These are phyloP conservation scores for Talaromyces sp. DNA, from an alignment of 2,329 filamentous ascomycete species.

Conservation along the genomic window DNA sequence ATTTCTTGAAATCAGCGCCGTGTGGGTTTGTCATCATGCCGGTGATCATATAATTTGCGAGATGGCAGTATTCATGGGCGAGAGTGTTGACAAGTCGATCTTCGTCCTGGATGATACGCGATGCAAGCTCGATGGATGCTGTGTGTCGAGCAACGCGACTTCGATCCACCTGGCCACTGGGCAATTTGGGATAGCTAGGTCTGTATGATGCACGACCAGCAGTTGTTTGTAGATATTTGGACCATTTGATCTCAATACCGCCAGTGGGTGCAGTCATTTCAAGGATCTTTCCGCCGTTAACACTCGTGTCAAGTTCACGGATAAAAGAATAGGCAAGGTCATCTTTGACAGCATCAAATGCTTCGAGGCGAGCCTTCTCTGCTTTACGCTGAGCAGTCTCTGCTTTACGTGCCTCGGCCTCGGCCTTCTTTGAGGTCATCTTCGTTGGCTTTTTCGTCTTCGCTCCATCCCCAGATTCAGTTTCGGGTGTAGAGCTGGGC, in stretches of 20 bases:
- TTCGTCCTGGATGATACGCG: slow-evolving; percentile 81
- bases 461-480: neutral
- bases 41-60: slow-evolving; percentile 86
- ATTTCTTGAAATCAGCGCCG: slow-evolving; percentile 79
- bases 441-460: slow-evolving; percentile 35
- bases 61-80: slow-evolving; percentile 96
- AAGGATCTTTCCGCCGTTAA: slow-evolving; percentile 55
- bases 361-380: slow-evolving; percentile 45
- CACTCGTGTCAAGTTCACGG: slow-evolving; percentile 56
- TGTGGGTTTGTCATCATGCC: slow-evolving; percentile 75
- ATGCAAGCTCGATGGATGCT: slow-evolving; percentile 75
- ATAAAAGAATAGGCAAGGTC: slow-evolving; percentile 58
- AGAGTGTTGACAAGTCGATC: slow-evolving; percentile 81
- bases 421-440: slow-evolving; percentile 43
- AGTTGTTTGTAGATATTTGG: slow-evolving; percentile 63
- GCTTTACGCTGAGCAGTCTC: slow-evolving; percentile 47
- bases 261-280: slow-evolving; percentile 49
- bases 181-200: neutral
- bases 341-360: slow-evolving; percentile 58
- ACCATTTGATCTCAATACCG: slow-evolving; percentile 64
- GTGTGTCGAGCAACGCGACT: neutral
- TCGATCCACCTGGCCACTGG: neutral
- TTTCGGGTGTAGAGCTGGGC: too few relatives aligned
- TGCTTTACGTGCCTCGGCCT: slow-evolving; percentile 40
- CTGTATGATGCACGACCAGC: slow-evolving; percentile 68